phyloP scores from a whole-genome alignment of 192 early-diverging fungal genomes.

The Backusella parvicylindrica region DNA sequence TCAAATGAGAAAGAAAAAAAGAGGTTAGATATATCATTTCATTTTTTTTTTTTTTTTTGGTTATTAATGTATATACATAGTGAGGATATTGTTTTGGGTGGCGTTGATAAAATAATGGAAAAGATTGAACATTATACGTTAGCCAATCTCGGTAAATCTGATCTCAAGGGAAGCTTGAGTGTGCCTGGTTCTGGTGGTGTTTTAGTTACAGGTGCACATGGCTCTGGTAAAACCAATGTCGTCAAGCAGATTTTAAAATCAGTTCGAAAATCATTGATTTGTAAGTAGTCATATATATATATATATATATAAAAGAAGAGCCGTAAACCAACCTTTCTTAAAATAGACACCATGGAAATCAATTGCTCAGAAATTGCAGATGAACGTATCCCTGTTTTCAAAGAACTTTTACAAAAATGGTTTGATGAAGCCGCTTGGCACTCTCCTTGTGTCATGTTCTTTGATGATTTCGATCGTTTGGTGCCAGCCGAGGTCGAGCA shows the following conservation, averaged over 20 bases:
- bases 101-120: conserved; percentile 33
- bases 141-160: conserved; percentile 37
- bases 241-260: conserved; percentile 45
- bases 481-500: conserved; percentile 73
- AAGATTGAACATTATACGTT: conserved; percentile 40
- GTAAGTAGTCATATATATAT: no score
- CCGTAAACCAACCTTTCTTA: no score
- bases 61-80: not conserved
- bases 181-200: conserved; percentile 50
- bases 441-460: conserved; percentile 65
- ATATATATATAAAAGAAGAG: conserved; percentile 34
- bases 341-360: conserved; percentile 52
- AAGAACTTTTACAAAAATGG: conserved; percentile 53
- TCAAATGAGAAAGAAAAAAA: not conserved
- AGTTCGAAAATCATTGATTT: conserved; percentile 35
- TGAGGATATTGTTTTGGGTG: conserved; percentile 37
- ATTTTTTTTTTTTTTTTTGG: not conserved
- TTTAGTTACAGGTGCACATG: conserved; percentile 66
- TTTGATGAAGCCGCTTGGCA: conserved; percentile 68
- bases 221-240: conserved; percentile 73
- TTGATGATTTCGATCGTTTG: conserved; percentile 75
- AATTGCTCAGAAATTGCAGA: conserved; percentile 57
- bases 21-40: not conserved
- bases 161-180: conserved; percentile 35
- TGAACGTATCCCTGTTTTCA: conserved; percentile 56